phyloP scores from a whole-genome alignment of 2,329 filamentous ascomycete genomes.

The Onygenales sp. region DNA sequence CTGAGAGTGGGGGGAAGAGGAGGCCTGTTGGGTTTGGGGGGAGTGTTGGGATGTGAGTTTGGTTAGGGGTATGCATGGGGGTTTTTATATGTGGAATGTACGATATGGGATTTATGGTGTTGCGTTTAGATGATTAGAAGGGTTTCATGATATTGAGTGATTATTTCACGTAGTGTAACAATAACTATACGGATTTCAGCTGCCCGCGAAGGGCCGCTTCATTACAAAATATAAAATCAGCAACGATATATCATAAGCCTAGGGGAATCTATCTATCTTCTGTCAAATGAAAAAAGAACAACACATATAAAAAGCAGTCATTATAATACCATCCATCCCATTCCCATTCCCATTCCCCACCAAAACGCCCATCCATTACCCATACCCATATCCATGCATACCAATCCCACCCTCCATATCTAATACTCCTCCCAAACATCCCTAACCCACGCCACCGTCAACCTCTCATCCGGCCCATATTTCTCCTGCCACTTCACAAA shows the following conservation, averaged over 20 bases:
- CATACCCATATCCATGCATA: conserved; percentile 1
- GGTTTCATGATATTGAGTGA: neutral
- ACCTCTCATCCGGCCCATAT: conserved; percentile 61
- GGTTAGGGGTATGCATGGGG: neutral
- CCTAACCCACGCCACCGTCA: conserved; percentile 78
- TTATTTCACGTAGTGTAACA: too few relatives aligned
- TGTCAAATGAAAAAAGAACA: too few relatives aligned
- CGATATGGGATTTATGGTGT: neutral
- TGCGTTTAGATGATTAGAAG: neutral
- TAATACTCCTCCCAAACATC: conserved; percentile 65
- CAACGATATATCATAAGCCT: too few relatives aligned
- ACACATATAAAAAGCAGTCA: neutral
- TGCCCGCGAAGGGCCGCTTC: too few relatives aligned
- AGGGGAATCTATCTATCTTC: too few relatives aligned
- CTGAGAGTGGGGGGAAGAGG: conserved; percentile 63
- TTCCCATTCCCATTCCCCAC: neutral
- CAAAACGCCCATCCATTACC: neutral
- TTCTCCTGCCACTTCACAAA: conserved; percentile 85
- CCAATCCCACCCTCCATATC: neutral
- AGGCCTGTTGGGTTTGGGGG: conserved; percentile 90
- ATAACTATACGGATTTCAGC: too few relatives aligned
- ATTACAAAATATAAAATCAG: too few relatives aligned
- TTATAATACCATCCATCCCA: neutral
- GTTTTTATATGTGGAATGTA: neutral
- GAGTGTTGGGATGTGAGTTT: conserved; percentile 25